phyloP scores from a whole-genome alignment of 140 eudicot species.

The Stevia rebaudiana region DNA sequence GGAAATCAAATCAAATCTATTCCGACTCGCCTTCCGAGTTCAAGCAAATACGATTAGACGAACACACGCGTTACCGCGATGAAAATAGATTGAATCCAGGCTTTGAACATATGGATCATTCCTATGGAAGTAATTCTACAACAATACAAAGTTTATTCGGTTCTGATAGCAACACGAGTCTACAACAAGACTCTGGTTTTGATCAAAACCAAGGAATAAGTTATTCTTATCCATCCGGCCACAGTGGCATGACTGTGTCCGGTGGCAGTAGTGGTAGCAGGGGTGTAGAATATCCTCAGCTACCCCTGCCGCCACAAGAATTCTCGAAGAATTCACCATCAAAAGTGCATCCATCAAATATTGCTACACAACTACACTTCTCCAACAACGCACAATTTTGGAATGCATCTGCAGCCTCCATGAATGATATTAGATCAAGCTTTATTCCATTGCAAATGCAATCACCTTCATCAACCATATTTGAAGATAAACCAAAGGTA shows the following conservation, averaged over 20 bases:
- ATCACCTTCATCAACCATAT: constrained; percentile 37
- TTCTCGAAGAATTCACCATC: constrained; percentile 42
- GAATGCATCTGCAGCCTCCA: constrained; percentile 59
- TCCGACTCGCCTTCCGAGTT: constrained; percentile 25
- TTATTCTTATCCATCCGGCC: constrained; percentile 33
- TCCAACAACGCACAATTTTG: constrained; percentile 69
- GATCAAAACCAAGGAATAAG: constrained; percentile 35
- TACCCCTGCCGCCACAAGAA: constrained; percentile 20
- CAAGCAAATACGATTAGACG: constrained; percentile 37
- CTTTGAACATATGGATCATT: constrained; percentile 43
- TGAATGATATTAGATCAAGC: constrained; percentile 45
- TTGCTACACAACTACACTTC: constrained; percentile 52
- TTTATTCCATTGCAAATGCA: constrained; percentile 57
- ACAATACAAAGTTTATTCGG: constrained; percentile 44
- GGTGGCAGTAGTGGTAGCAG: constrained; percentile 16
- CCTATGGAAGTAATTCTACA: constrained; percentile 36
- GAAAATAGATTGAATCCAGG: constrained; percentile 29
- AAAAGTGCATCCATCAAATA: constrained; percentile 33
- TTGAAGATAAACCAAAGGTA: constrained; percentile 74
- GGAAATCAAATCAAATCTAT: constrained; percentile 47
- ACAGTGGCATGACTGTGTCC: constrained; percentile 25
- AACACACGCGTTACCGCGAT: constrained; percentile 11
- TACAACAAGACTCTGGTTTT: constrained; percentile 36
- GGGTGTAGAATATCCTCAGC: constrained; percentile 22
- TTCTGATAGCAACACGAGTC: constrained; percentile 41